phyloP scores from a whole-genome alignment of 1,284 basidiomycete species.

The Marasmius fiardii region DNA sequence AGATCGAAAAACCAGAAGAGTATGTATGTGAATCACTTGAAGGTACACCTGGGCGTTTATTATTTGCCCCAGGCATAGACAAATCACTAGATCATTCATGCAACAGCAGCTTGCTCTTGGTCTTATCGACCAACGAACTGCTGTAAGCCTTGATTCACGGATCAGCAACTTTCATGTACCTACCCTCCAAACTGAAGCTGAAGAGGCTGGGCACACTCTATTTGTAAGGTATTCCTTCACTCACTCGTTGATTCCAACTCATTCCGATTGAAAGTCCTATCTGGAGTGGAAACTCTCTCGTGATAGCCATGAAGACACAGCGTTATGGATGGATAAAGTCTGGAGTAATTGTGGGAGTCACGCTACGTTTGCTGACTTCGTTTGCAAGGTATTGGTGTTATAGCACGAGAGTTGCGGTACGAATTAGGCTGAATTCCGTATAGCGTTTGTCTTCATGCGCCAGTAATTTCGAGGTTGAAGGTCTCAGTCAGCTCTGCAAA shows the following conservation, averaged over 20 bases:
- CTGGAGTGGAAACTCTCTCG: constrained; percentile 56
- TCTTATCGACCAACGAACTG: constrained; percentile 52
- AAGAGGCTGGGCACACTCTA: constrained; percentile 51
- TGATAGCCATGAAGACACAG: constrained; percentile 51
- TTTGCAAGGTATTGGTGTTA: constrained; percentile 47
- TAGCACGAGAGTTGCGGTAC: background rate
- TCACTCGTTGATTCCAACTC: constrained; percentile 2
- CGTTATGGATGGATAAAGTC: constrained; percentile 50
- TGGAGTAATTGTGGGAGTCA: constrained; percentile 61
- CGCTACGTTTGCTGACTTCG: constrained; percentile 48
- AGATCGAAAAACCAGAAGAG: constrained; percentile 17
- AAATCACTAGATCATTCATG: constrained; percentile 56
- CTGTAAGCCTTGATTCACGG: constrained; percentile 46
- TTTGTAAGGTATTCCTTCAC: constrained; percentile 36
- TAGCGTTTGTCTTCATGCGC: constrained; percentile 55
- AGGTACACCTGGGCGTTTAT: background rate
- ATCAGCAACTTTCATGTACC: constrained; percentile 45
- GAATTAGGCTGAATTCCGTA: background rate
- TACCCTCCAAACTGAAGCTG: constrained; percentile 52
- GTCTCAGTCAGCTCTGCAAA: constrained; percentile 63
- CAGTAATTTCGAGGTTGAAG: constrained; percentile 56
- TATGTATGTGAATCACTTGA: background rate
- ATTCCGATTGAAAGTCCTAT: constrained; percentile 40
- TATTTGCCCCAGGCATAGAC: constrained; percentile 30
- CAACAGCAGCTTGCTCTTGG: constrained; percentile 50